Conservation (phyloP, 1,139 yeast genomes). For the Kodamaea suecica region DNA sequence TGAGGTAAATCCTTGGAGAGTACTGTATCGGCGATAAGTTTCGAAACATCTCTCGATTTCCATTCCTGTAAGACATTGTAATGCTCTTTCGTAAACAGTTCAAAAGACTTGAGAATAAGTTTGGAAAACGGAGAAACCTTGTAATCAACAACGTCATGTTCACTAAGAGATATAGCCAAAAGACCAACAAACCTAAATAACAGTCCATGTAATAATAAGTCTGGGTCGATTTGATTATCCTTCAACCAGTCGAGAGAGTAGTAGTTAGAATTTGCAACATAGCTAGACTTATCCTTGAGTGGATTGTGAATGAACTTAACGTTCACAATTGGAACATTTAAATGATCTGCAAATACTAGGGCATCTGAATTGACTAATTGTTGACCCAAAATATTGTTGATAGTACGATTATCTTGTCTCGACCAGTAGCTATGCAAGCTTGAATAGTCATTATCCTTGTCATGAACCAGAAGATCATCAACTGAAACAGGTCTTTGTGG, state of each 20-base stretch:
- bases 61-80: conserved; percentile 18
- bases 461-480: conserved; percentile 6
- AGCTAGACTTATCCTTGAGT: conserved; percentile 25
- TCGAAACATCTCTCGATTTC: conserved; percentile 11
- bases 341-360: conserved; percentile 33
- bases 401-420: conserved; percentile 30
- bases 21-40: neutral
- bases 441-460: conserved; percentile 20
- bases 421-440: conserved; percentile 39
- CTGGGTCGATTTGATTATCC: conserved; percentile 27
- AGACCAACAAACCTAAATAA: conserved; percentile 40
- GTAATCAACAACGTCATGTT: conserved; percentile 41
- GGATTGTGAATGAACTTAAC: conserved; percentile 34
- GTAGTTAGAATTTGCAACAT: conserved; percentile 37
- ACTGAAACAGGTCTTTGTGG: conserved; percentile 18
- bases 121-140: conserved; percentile 24
- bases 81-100: conserved; percentile 16
- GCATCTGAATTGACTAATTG: conserved; percentile 27
- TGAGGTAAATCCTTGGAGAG: neutral
- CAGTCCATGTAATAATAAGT: conserved; percentile 35
- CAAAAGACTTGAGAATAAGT: conserved; percentile 19
- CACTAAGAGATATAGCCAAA: conserved; percentile 36
- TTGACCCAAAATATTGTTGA: conserved; percentile 33
- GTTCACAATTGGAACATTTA: conserved; percentile 33
- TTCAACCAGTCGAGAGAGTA: conserved; percentile 36